Evolutionary conservation across 192 early-diverging fungal species (phyloP).

Genomic region (Coemansia erecta): DNA sequence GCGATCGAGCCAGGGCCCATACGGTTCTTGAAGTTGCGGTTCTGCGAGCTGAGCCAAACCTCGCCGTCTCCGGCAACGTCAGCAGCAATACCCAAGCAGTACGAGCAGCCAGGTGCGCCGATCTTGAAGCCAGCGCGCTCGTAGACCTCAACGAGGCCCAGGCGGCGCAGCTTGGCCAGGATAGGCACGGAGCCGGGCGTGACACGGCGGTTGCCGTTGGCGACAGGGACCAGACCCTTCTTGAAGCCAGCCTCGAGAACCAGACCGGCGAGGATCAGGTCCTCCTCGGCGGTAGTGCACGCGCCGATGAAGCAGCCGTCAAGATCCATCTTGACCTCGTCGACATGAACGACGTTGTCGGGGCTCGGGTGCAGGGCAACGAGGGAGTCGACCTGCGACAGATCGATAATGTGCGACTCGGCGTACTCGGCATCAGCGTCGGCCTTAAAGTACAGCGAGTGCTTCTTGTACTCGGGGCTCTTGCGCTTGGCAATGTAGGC

Average conservation of each 20-base stretch:
- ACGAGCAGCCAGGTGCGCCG: slow-evolving; percentile 77
- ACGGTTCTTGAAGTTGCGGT: slow-evolving; percentile 83
- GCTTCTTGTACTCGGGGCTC: slow-evolving; percentile 66
- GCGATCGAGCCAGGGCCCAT: slow-evolving; percentile 81
- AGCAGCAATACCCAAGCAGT: slow-evolving; percentile 78
- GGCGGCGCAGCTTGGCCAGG: slow-evolving; percentile 69
- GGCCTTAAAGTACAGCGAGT: slow-evolving; percentile 70
- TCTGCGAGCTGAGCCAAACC: slow-evolving; percentile 80
- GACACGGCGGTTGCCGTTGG: slow-evolving; percentile 66
- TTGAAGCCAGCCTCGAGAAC: slow-evolving; percentile 73
- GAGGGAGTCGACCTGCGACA: slow-evolving; percentile 65
- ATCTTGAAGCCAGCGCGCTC: slow-evolving; percentile 71
- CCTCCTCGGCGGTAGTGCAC: slow-evolving; percentile 81
- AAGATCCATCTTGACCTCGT: slow-evolving; percentile 62
- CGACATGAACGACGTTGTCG: slow-evolving; percentile 70
- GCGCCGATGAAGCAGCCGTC: slow-evolving; percentile 82
- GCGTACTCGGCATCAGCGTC: slow-evolving; percentile 75
- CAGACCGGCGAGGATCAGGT: slow-evolving; percentile 73
- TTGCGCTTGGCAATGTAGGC: slow-evolving; percentile 72
- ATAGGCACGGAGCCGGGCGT: slow-evolving; percentile 78
- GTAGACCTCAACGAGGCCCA: slow-evolving; percentile 73
- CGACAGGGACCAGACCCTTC: slow-evolving; percentile 61
- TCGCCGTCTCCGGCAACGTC: slow-evolving; percentile 76
- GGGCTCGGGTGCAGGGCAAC: slow-evolving; percentile 73
- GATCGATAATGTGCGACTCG: slow-evolving; percentile 73